A percentile compares a stretch with the other conserved stretches of the same genome.
These are phyloP conservation scores for Ustilago shanxiensis DNA, from an alignment of 1,284 basidiomycete genomes.

Conservation along the genomic window DNA sequence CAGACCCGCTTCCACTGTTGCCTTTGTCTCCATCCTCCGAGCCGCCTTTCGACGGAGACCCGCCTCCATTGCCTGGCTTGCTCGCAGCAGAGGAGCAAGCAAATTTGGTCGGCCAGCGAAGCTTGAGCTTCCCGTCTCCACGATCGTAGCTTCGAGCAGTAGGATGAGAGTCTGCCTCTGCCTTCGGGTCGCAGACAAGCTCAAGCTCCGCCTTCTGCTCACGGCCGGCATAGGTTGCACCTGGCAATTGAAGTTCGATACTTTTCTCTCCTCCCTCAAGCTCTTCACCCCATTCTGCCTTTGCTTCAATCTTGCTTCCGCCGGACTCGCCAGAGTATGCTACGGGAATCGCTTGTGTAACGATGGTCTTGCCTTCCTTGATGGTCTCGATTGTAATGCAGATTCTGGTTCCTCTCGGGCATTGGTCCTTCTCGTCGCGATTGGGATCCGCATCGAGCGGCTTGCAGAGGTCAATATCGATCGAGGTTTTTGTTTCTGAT, in stretches of 20 bases:
- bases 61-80: conserved; percentile 30
- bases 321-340: conserved; percentile 48
- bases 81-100: conserved; percentile 39
- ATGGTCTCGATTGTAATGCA: conserved; percentile 55
- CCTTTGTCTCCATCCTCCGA: conserved; percentile 12
- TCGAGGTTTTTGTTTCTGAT: conserved; percentile 41
- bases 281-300: conserved; percentile 45
- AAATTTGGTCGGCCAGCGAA: conserved; percentile 53
- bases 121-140: conserved; percentile 43
- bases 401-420: conserved; percentile 52
- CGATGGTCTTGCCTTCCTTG: conserved; percentile 47
- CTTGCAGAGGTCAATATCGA: conserved; percentile 54
- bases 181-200: conserved; percentile 51
- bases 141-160: conserved; percentile 47
- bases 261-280: conserved; percentile 51
- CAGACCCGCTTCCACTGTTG: conserved; percentile 12
- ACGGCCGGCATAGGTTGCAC: conserved; percentile 38
- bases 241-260: conserved; percentile 44
- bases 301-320: conserved; percentile 43
- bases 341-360: conserved; percentile 55
- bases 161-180: conserved; percentile 40
- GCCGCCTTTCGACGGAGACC: conserved; percentile 26
- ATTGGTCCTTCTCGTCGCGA: conserved; percentile 47
- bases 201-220: conserved; percentile 49
- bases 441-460: conserved; percentile 34